Percentiles rank a stretch among this genome's conserved stretches.
Conservation (phyloP, 1,284 basidiomycete species). For the Ganoderma lucidum region DNA sequence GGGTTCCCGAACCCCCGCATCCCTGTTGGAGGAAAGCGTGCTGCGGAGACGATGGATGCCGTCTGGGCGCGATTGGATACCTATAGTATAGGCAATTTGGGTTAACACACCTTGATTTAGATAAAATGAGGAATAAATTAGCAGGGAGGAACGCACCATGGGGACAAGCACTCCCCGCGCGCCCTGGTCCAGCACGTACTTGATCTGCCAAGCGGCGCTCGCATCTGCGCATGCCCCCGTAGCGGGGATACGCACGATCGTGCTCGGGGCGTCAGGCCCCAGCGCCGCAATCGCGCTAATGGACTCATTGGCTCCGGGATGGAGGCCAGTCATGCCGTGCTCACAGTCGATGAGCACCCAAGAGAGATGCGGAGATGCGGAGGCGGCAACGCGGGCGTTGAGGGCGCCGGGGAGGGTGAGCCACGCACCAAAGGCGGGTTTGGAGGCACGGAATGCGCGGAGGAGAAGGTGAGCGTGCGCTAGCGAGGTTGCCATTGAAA, state of each 20-base stretch:
- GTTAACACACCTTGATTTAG: not conserved
- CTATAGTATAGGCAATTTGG: not conserved
- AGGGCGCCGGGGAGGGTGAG: conserved; percentile 63
- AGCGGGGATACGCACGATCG: conserved; percentile 67
- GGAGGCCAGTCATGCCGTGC: conserved; percentile 63
- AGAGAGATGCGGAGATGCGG: conserved; percentile 61
- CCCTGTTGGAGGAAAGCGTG: conserved; percentile 64
- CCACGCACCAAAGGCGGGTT: conserved; percentile 74
- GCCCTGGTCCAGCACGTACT: conserved; percentile 70
- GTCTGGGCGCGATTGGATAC: conserved; percentile 57
- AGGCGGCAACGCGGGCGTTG: conserved; percentile 62
- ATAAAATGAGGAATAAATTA: not conserved
- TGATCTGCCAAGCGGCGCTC: conserved; percentile 71
- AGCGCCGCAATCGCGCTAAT: conserved; percentile 59
- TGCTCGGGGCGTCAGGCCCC: conserved; percentile 51
- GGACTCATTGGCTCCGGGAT: conserved; percentile 62
- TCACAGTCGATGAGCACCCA: conserved; percentile 75
- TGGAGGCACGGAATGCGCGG: conserved; percentile 39
- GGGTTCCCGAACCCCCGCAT: conserved; percentile 69
- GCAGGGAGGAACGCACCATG: conserved; percentile 52
- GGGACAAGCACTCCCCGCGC: conserved; percentile 70
- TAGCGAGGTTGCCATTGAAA: not conserved
- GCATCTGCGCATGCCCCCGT: conserved; percentile 57
- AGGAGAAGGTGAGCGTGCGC: conserved; percentile 39
- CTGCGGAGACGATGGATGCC: conserved; percentile 58